phyloP scores from a whole-genome alignment of 768 basidiomycete genomes.

The Tricholomella constricta region DNA sequence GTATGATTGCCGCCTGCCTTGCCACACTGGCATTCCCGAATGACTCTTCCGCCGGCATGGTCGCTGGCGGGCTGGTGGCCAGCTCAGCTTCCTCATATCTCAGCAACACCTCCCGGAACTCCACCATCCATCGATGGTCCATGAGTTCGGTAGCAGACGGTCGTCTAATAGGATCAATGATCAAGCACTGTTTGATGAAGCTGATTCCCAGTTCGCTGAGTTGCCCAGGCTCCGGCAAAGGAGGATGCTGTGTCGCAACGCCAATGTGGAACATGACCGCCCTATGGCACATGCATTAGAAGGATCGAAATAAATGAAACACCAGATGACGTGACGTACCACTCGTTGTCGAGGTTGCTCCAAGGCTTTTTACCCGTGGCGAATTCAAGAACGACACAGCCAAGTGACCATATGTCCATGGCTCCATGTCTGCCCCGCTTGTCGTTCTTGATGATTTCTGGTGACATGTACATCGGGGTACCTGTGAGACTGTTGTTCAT shows the following conservation, averaged over 20 bases:
- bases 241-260: constrained; percentile 94
- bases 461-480: constrained; percentile 99
- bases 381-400: constrained; percentile 96
- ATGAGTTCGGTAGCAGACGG: constrained; percentile 86
- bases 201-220: constrained; percentile 87
- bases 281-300: constrained; percentile 45
- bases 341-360: constrained; percentile 99
- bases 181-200: constrained; percentile 92
- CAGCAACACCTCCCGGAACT: constrained; percentile 70
- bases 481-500: constrained; percentile 90
- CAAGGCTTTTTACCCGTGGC: constrained; percentile 97
- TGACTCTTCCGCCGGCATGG: constrained; percentile 48
- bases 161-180: constrained; percentile 79
- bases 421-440: constrained; percentile 86
- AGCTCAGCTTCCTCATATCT: constrained; percentile 69
- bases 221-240: constrained; percentile 88
- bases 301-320: neutral
- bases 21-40: constrained; percentile 54
- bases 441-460: constrained; percentile 96
- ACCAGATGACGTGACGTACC: constrained; percentile 52
- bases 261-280: constrained; percentile 99
- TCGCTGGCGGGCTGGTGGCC: constrained; percentile 46
- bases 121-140: constrained; percentile 88
- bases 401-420: constrained; percentile 98
- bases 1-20: constrained; percentile 56